Evolutionary conservation across 2,329 filamentous ascomycete species (phyloP).

Genomic region (Nothophaeocryptopus gaeumannii): DNA sequence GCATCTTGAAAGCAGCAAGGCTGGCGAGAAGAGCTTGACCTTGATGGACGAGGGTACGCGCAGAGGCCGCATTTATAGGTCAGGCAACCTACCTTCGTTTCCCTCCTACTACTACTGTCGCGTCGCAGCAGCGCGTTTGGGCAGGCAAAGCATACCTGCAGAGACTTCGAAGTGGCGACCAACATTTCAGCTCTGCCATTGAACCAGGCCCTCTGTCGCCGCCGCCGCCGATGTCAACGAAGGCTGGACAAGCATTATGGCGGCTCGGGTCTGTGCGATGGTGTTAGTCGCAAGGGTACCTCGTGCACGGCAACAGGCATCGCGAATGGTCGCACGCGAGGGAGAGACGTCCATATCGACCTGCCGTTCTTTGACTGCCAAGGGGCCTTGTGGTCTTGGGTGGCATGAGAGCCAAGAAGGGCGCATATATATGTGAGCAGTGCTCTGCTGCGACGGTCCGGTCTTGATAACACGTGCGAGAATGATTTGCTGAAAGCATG

Average conservation of each 20-base stretch:
- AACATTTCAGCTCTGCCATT: slow-evolving; percentile 3
- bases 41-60: slow-evolving; percentile 15
- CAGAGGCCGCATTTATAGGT: slow-evolving; percentile 1
- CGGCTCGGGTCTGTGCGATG: slow-evolving; percentile 1
- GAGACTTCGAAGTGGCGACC: background rate
- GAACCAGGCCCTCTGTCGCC: background rate
- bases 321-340: slow-evolving; percentile 4
- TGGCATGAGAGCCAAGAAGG: slow-evolving; percentile 7
- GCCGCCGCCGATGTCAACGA: slow-evolving; percentile 9
- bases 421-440: background rate
- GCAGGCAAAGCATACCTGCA: slow-evolving; percentile 10
- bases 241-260: slow-evolving; percentile 9
- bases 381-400: slow-evolving; percentile 12
- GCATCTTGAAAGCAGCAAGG: slow-evolving; percentile 12
- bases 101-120: too few relatives aligned
- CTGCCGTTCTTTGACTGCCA: slow-evolving; percentile 12
- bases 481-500: too few relatives aligned
- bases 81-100: background rate
- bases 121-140: background rate
- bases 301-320: slow-evolving; percentile 1
- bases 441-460: too few relatives aligned
- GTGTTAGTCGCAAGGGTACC: slow-evolving; percentile 9
- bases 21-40: slow-evolving; percentile 11
- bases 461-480: too few relatives aligned
- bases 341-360: slow-evolving; percentile 5